Evolutionary conservation across 139 green algal genomes (phyloP), one percentile per base, ranked within the genome.

Genomic region (Chlamydomonas applanata): DNA sequence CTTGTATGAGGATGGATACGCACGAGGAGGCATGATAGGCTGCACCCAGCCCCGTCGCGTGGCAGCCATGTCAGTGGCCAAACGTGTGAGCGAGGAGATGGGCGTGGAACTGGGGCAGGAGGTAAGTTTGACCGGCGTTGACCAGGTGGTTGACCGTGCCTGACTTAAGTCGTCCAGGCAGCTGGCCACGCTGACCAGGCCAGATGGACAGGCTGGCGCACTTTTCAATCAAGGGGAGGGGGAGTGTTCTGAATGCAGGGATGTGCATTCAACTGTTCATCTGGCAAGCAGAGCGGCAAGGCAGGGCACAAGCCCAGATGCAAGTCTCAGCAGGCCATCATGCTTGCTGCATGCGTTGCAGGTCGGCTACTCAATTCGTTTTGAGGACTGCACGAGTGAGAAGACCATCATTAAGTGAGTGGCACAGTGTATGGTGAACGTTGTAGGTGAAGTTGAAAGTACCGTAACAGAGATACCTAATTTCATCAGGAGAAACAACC

Each of bases 341-440:
- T n/a, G n/a, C n/a, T n/a, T 49, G 40, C 13, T 69, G 62, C 44
- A 19, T 40, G 44, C 14, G 27, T 46, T 4, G 57, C 80, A 94
- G 76, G 89, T 97, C 5, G 93, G 93, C 35, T 99, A 99, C 80
- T 85, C 94, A 36, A 98, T 99, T 61, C 95, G 96, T 19, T 99
- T 99, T 76, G 96, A 99, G 88, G 96, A 99, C 86, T 93, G 89
- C 90, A 99, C 96, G 40, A 73, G 59, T 35, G 69, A 76, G 68
- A 86, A 88, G 35, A 79, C 89, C 63, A 89, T 98, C 59, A 97
- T 97, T 82, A 94, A 94, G 81, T 73, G 44, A 63, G 67, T 62
- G 46, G 40, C 7, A 11, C 40, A 49, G 7, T 62, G 53, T 17
- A 24, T 56, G 17, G 46, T 56, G 46, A 56, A 56, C 46, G 46